A percentile compares a stretch with the other conserved stretches of the same genome.
Conservation (phyloP, 1,284 basidiomycete species). For the Athelia psychrophila region DNA sequence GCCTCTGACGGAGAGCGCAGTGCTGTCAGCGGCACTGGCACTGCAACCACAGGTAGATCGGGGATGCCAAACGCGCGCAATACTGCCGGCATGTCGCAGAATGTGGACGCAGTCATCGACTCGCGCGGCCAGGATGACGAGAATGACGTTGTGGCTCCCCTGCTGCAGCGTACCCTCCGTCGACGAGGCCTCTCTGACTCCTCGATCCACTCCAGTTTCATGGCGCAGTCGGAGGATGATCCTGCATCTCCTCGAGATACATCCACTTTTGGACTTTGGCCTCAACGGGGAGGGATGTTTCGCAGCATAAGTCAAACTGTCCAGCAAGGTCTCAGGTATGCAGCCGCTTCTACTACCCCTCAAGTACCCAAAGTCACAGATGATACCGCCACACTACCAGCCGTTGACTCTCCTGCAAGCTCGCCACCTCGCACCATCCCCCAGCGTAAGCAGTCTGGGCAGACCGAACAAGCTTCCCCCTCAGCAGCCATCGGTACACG, state of each 20-base stretch:
- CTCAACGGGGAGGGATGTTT: conserved; percentile 45
- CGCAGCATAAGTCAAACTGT: conserved; percentile 51
- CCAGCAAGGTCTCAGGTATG: conserved; percentile 21
- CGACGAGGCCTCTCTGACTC: conserved; percentile 86
- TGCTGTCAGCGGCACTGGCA: conserved; percentile 6
- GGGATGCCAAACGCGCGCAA: conserved; percentile 22
- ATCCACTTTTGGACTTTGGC: conserved; percentile 17
- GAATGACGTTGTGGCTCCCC: conserved; percentile 37
- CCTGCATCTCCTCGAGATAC: conserved; percentile 7
- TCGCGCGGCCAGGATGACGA: conserved; percentile 30
- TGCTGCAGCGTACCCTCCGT: conserved; percentile 68
- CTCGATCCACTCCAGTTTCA: conserved; percentile 83
- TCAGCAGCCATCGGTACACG: not conserved
- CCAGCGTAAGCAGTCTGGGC: too few species aligned
- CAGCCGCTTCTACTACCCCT: conserved; percentile 26
- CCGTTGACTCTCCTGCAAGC: too few species aligned
- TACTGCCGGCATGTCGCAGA: conserved; percentile 48
- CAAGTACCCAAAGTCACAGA: not conserved
- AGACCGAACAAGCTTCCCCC: not conserved
- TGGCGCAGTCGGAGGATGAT: conserved; percentile 44
- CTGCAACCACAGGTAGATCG: conserved; percentile 18
- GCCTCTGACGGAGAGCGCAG: conserved; percentile 14
- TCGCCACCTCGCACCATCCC: too few species aligned
- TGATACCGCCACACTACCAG: not conserved
- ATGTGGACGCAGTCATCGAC: conserved; percentile 80